Conservation (phyloP, 2,329 filamentous ascomycete species). For the Decorospora gaudefroyi region DNA sequence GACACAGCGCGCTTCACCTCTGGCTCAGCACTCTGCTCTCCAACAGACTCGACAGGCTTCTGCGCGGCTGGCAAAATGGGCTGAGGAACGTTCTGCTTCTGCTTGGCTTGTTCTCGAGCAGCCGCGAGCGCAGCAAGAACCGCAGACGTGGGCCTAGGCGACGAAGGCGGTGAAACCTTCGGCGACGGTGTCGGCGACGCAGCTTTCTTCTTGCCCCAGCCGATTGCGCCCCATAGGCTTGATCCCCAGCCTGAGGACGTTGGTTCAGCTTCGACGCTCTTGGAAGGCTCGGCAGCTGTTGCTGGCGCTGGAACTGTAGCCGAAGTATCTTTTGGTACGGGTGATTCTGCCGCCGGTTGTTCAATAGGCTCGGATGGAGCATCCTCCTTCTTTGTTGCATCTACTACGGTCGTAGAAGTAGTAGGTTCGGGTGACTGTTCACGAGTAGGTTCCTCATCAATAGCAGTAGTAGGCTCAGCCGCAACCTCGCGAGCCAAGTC, state of each 20-base stretch:
- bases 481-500: not conserved
- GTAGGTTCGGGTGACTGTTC: not conserved
- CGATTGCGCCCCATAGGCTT: conserved; percentile 37
- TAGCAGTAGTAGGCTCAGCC: not conserved
- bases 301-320: conserved; percentile 8
- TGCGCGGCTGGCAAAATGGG: conserved; percentile 4
- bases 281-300: conserved; percentile 4
- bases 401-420: not conserved
- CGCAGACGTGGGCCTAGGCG: conserved; percentile 12
- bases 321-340: not conserved
- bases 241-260: conserved; percentile 31
- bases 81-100: conserved; percentile 1
- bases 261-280: conserved; percentile 11
- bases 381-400: conserved; percentile 2
- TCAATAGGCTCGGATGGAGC: conserved; percentile 1
- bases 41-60: conserved; percentile 1
- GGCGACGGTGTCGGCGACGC: conserved; percentile 17
- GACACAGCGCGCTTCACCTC: conserved; percentile 1
- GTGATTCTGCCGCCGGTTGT: too few relatives aligned
- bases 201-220: conserved; percentile 41
- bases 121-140: conserved; percentile 16
- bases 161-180: conserved; percentile 7
- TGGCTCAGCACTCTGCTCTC: conserved; percentile 10
- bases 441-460: not conserved
- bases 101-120: conserved; percentile 11